Evolutionary conservation across 345 rosid genomes (phyloP).

Genomic region (Bruguiera gymnorhiza): DNA sequence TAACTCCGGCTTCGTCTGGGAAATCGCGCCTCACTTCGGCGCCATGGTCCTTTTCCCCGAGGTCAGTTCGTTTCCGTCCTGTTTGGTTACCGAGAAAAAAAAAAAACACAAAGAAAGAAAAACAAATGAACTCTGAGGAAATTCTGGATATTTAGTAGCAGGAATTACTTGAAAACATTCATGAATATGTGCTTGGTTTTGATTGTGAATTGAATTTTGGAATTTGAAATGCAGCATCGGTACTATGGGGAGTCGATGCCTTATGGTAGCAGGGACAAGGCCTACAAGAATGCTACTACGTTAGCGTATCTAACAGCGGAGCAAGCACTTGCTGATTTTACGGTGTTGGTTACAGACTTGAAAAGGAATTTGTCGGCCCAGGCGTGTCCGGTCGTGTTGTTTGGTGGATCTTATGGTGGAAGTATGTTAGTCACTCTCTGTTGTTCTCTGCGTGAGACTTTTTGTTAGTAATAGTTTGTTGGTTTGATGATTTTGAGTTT

Average conservation of each 20-base stretch:
- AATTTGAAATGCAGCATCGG: constrained; percentile 51
- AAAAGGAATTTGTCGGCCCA: constrained; percentile 80
- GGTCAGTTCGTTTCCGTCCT: constrained; percentile 27
- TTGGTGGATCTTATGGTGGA: constrained; percentile 98
- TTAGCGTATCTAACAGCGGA: constrained; percentile 71
- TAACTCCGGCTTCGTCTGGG: constrained; percentile 80
- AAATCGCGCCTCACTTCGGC: constrained; percentile 69
- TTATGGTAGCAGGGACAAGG: constrained; percentile 56
- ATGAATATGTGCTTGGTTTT: neutral
- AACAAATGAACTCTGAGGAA: no score
- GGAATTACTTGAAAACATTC: neutral
- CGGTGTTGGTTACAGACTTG: constrained; percentile 61
- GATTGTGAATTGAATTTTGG: constrained; percentile 5
- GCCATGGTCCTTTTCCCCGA: constrained; percentile 80
- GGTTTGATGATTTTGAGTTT: no score
- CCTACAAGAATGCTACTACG: constrained; percentile 68
- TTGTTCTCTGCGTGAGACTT: neutral
- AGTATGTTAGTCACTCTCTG: constrained; percentile 39
- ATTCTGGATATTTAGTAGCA: no score
- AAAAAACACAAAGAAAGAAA: neutral
- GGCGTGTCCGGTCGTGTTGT: constrained; percentile 77
- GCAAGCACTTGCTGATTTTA: constrained; percentile 94
- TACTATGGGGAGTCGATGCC: constrained; percentile 86
- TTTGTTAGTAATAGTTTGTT: neutral
- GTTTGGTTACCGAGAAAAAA: neutral